Conservation (phyloP, 192 early-diverging fungal genomes). For the Rhizophagus clarus region DNA sequence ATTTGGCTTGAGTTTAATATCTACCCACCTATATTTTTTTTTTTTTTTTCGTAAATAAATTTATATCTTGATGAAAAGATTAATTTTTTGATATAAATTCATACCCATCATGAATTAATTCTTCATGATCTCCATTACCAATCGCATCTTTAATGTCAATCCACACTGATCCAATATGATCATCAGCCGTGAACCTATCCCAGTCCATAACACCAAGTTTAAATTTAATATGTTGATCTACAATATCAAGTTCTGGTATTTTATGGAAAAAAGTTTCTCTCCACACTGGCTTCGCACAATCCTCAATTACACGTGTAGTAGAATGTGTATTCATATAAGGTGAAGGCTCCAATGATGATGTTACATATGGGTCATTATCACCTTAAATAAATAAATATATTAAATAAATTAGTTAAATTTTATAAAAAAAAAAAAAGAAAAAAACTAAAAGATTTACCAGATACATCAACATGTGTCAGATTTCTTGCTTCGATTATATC, state of each 20-base stretch:
- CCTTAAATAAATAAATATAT: background rate
- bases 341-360: conserved; percentile 12
- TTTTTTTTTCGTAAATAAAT: background rate
- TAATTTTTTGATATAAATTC: too few relatives aligned
- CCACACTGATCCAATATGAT: conserved; percentile 22
- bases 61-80: too few relatives aligned
- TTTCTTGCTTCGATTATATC: conserved; percentile 20
- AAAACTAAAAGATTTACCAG: background rate
- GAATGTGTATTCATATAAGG: background rate
- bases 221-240: conserved; percentile 27
- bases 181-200: conserved; percentile 25
- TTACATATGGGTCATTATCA: conserved; percentile 30
- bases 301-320: conserved; percentile 18
- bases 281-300: conserved; percentile 21
- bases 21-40: background rate
- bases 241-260: conserved; percentile 24
- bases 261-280: conserved; percentile 17
- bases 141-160: conserved; percentile 16
- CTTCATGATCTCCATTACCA: background rate
- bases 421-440: background rate
- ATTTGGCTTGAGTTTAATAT: background rate
- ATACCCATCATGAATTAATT: conserved; percentile 15
- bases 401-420: background rate
- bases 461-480: conserved; percentile 15
- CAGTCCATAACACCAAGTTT: conserved; percentile 23